phyloP scores from a whole-genome alignment of 352 stramenopile species.

The Pythium brachiatum region DNA sequence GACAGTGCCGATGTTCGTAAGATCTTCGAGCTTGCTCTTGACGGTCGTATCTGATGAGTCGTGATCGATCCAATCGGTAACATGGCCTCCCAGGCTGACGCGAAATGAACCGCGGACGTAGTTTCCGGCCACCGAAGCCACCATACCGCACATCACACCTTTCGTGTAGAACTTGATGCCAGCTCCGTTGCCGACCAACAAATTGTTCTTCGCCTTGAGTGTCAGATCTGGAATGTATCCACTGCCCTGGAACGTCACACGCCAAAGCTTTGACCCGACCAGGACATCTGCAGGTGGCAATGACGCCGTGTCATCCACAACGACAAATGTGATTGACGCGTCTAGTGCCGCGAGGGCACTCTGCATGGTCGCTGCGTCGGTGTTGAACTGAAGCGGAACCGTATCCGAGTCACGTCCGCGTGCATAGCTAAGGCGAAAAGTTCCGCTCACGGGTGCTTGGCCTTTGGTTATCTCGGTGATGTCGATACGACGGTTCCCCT shows the following conservation, averaged over 20 bases:
- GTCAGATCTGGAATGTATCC: conserved; percentile 89
- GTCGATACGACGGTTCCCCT: conserved; percentile 89
- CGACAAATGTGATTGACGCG: conserved; percentile 63
- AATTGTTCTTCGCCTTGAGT: conserved; percentile 68
- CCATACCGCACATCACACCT: conserved; percentile 30
- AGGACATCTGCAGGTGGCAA: conserved; percentile 37
- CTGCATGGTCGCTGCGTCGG: conserved; percentile 48
- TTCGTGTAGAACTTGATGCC: conserved; percentile 80
- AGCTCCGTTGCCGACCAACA: conserved; percentile 87
- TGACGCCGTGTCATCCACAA: conserved; percentile 56
- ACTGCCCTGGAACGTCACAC: conserved; percentile 89
- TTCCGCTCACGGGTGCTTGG: conserved; percentile 86
- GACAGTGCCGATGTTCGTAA: conserved; percentile 93
- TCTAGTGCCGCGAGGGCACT: conserved; percentile 78
- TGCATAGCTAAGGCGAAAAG: conserved; percentile 88
- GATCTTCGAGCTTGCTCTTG: conserved; percentile 87
- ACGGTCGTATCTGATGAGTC: conserved; percentile 92
- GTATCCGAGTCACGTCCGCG: conserved; percentile 78
- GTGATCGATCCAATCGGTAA: conserved; percentile 86
- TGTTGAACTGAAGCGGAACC: conserved; percentile 57
- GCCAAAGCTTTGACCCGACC: conserved; percentile 72
- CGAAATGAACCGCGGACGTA: conserved; percentile 87
- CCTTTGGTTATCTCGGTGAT: conserved; percentile 74
- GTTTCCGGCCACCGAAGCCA: conserved; percentile 81
- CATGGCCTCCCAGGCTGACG: conserved; percentile 86